phyloP scores from a whole-genome alignment of 176 grass and related monocot species.

The Chloris gayana region DNA sequence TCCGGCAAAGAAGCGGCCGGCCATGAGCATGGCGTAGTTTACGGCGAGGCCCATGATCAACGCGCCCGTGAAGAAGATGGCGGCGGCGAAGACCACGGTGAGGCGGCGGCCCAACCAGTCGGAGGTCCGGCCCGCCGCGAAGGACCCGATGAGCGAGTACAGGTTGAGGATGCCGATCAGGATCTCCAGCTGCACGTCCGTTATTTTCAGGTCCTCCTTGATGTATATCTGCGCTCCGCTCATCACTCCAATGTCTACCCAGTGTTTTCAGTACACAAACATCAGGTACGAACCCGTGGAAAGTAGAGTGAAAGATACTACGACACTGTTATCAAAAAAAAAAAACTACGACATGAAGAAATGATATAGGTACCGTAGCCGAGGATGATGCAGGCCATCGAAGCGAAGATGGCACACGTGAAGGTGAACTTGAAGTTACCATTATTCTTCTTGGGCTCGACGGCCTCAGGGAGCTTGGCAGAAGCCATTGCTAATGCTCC shows the following conservation, averaged over 20 bases:
- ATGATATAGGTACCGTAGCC: slow-evolving; percentile 45
- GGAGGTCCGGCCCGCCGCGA: slow-evolving; percentile 58
- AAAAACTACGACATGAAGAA: too few relatives aligned
- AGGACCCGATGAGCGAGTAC: slow-evolving; percentile 66
- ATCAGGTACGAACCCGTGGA: not conserved
- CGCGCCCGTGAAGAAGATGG: slow-evolving; percentile 61
- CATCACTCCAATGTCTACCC: slow-evolving; percentile 68
- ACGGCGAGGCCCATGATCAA: slow-evolving; percentile 61
- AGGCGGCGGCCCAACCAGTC: slow-evolving; percentile 70
- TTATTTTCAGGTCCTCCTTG: slow-evolving; percentile 51
- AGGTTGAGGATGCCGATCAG: slow-evolving; percentile 64
- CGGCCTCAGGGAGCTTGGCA: not conserved
- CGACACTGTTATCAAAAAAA: too few relatives aligned
- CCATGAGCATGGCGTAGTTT: slow-evolving; percentile 64
- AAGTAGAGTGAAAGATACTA: slow-evolving; percentile 7
- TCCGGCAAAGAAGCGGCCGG: too few relatives aligned
- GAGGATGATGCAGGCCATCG: slow-evolving; percentile 65
- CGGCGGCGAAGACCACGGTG: slow-evolving; percentile 56
- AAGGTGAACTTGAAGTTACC: slow-evolving; percentile 50
- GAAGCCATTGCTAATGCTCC: not conserved
- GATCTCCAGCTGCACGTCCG: slow-evolving; percentile 62
- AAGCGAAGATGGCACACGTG: slow-evolving; percentile 53
- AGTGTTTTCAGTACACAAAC: not conserved
- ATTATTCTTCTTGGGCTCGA: slow-evolving; percentile 5
- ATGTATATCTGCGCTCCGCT: slow-evolving; percentile 62